Evolutionary conservation across 1,284 basidiomycete genomes (phyloP).

Genomic region (Fomitopsis betulina): DNA sequence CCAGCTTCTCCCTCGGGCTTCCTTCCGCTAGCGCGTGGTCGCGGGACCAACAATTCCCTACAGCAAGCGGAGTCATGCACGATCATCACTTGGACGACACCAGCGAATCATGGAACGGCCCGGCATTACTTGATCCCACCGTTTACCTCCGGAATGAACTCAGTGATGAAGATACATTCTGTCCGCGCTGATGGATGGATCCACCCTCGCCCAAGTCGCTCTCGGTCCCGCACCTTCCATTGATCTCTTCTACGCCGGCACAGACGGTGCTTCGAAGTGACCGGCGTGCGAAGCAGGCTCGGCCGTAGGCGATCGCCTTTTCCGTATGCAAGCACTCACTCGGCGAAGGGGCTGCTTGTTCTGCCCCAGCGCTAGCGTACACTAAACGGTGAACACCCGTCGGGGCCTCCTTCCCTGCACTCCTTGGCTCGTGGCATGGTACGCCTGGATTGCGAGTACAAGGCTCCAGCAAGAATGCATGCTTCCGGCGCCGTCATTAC

Average conservation of each 20-base stretch:
- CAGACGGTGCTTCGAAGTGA: not conserved
- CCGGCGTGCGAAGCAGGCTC: not conserved
- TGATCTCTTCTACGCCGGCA: not conserved
- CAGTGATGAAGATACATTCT: not conserved
- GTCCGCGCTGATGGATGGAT: not conserved
- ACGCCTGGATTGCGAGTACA: not conserved
- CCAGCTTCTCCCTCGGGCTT: not conserved
- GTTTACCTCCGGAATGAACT: not conserved
- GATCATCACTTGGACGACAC: not conserved
- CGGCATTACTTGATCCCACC: not conserved
- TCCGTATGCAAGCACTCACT: not conserved
- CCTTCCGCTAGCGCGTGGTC: not conserved
- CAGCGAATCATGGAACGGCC: not conserved
- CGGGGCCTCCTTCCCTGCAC: not conserved
- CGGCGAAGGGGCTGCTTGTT: not conserved
- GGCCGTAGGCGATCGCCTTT: not conserved
- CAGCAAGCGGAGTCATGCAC: not conserved
- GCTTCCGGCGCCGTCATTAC: not conserved
- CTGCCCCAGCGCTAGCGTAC: not conserved
- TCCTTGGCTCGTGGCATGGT: not conserved
- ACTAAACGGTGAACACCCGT: not conserved
- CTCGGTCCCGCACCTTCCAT: not conserved
- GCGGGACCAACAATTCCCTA: not conserved
- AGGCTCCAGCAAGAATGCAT: not conserved
- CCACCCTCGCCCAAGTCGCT: not conserved